Base-by-base conservation (phyloP, 1,139 yeast species). In the Sugiyamaella novakii region DNA sequence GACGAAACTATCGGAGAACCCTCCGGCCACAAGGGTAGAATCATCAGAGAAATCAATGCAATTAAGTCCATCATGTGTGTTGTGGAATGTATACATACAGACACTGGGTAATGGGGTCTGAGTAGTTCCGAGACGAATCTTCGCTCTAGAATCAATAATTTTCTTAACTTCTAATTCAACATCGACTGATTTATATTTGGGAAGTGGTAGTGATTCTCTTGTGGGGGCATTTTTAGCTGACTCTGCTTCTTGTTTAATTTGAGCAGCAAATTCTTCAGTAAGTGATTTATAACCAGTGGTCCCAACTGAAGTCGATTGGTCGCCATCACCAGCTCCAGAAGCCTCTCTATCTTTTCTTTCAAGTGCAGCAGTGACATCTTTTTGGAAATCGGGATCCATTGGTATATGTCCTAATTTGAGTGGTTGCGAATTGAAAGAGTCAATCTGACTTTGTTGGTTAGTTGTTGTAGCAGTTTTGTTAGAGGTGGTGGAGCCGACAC, bases 1-100 rank as follows among this genome's bases (percentile, higher is more conserved):
- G 60, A 92, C 83, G 62, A 83, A 87, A 54, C 94, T 83, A 64
- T 92, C 98, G 59, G 88, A 88, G 64, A 92, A 92, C 5, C 98
- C 98, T 18, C 91, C 96, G 0, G 98, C 98, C 34, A 87, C 84
- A 58, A 91, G 63, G 27, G 91, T 82, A 14, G 94, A 81, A 65
- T 91, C 97, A 44, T 85, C 87, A 60, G 92, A 88, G 70, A 91
- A 91, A 54, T 83, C 87, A 46, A 92, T 67, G 49, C 89, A 81
- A 15, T 95, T 87, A 76, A 92, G 74, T 54, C 87, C 95, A 57
- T 87, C 86, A 64, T 87, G 85, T 7, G 98, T 87, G 68, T 94
- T 92, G 74, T 92, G 98, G 72, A 94, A 91, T 0, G 98, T 92
- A 71, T 92, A 94, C 96, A 92, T 88, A 68, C 98, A 92, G 34